Conservation (phyloP, 106 monocot genomes). For the Ottelia alismoides region DNA sequence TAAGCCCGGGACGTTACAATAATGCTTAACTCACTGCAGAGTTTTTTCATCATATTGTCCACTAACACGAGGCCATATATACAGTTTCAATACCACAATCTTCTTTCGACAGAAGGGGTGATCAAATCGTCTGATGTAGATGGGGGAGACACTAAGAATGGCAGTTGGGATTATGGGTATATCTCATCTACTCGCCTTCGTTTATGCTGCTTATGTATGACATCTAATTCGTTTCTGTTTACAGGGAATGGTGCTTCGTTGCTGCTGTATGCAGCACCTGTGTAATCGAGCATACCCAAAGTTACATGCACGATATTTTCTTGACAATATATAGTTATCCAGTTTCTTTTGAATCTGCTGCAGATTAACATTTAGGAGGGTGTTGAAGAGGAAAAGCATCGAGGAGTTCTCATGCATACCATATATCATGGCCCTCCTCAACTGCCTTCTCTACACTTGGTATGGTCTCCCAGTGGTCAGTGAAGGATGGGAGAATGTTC, state of each 20-base stretch:
- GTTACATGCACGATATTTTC: background rate
- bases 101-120: no score
- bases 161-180: conserved; percentile 50
- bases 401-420: conserved; percentile 66
- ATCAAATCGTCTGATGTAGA: no score
- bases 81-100: no score
- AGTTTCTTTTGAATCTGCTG: background rate
- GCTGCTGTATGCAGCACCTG: conserved; percentile 50
- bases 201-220: background rate
- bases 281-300: conserved; percentile 16
- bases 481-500: conserved; percentile 44
- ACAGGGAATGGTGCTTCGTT: conserved; percentile 61
- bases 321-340: background rate
- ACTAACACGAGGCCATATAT: no score
- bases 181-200: background rate
- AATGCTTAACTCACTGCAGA: no score
- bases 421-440: conserved; percentile 50
- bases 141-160: conserved; percentile 26
- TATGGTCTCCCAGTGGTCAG: conserved; percentile 69
- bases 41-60: no score
- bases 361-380: conserved; percentile 60
- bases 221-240: background rate
- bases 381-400: conserved; percentile 42
- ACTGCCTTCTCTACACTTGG: conserved; percentile 69
- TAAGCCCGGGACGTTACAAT: no score